Percentiles rank a stretch among this genome's conserved stretches.
These are phyloP conservation scores for Globisporangium apiculatum DNA, from an alignment of 352 stramenopile species.

Conservation along the genomic window DNA sequence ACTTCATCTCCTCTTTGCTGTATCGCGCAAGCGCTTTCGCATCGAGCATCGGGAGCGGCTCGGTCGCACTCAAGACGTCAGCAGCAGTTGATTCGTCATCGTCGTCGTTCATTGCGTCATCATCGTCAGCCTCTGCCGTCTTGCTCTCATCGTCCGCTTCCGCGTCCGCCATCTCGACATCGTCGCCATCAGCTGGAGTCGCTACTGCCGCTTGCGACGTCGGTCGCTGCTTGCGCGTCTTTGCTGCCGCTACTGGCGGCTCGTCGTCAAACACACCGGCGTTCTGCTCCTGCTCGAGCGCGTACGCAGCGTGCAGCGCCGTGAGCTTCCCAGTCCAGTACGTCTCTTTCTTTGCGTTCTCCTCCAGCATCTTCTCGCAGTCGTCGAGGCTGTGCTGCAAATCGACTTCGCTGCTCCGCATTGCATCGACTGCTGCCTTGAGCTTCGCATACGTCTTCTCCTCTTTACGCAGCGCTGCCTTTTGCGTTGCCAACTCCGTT, in stretches of 20 bases:
- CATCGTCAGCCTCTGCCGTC: conserved; percentile 19
- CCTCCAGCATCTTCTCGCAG: conserved; percentile 89
- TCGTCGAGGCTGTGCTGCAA: conserved; percentile 90
- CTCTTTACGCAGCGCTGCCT: conserved; percentile 68
- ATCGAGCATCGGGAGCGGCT: conserved; percentile 70
- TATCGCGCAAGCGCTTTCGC: conserved; percentile 78
- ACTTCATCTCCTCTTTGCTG: conserved; percentile 90
- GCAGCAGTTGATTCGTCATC: no score
- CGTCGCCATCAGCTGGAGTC: conserved; percentile 23
- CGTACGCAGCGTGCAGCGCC: conserved; percentile 50
- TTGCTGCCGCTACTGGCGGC: background rate
- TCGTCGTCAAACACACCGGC: conserved; percentile 64
- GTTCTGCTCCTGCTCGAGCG: conserved; percentile 68
- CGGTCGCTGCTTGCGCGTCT: conserved; percentile 26
- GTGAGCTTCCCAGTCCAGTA: conserved; percentile 82
- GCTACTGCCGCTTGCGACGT: conserved; percentile 7
- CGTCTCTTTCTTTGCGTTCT: conserved; percentile 86
- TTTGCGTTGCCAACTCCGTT: conserved; percentile 82
- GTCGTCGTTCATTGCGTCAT: conserved; percentile 25
- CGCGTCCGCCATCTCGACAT: conserved; percentile 29
- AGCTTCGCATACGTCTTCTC: conserved; percentile 80
- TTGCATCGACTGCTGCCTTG: conserved; percentile 87
- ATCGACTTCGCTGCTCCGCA: conserved; percentile 91
- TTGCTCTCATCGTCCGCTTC: conserved; percentile 24
- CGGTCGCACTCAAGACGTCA: conserved; percentile 14